These are phyloP conservation scores for Skeletonema grethae DNA, from an alignment of 108 stramenopile species.

Conservation along the genomic window DNA sequence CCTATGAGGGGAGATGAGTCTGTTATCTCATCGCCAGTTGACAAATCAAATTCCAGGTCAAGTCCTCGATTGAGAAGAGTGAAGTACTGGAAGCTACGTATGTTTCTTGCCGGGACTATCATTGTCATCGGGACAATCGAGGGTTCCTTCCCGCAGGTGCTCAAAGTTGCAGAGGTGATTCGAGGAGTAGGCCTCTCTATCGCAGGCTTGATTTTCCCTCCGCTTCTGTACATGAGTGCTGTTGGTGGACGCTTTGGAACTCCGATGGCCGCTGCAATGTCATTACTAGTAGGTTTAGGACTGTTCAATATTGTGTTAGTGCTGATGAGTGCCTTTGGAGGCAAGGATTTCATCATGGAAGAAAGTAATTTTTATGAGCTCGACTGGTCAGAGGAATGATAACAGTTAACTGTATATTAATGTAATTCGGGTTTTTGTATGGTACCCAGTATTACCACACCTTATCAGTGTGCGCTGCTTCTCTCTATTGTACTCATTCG, in stretches of 20 bases:
- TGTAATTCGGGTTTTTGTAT: not conserved
- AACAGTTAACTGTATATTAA: not conserved
- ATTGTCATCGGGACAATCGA: conserved; percentile 47
- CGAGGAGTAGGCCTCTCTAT: conserved; percentile 47
- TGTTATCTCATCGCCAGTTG: not conserved
- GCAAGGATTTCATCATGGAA: conserved; percentile 44
- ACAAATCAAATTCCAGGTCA: conserved; percentile 21
- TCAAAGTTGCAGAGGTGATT: conserved; percentile 40
- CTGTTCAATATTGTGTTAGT: conserved; percentile 48
- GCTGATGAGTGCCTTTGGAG: conserved; percentile 50
- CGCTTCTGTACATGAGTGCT: conserved; percentile 54
- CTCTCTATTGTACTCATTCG: not conserved
- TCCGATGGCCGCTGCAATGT: conserved; percentile 43
- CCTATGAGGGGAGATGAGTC: not conserved
- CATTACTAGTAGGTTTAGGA: conserved; percentile 44
- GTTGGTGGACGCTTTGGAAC: conserved; percentile 41
- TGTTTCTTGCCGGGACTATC: conserved; percentile 49
- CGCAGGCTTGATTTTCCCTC: conserved; percentile 49
- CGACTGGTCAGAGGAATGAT: not conserved
- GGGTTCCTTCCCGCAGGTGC: conserved; percentile 38
- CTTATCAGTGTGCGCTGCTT: too few relatives aligned
- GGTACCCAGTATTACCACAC: not conserved
- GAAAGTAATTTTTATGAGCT: conserved; percentile 39
- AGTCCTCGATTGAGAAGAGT: conserved; percentile 15
- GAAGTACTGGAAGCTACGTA: conserved; percentile 51